Conservation (phyloP, 345 rosid species). For the Diplotaxis tenuifolia region DNA sequence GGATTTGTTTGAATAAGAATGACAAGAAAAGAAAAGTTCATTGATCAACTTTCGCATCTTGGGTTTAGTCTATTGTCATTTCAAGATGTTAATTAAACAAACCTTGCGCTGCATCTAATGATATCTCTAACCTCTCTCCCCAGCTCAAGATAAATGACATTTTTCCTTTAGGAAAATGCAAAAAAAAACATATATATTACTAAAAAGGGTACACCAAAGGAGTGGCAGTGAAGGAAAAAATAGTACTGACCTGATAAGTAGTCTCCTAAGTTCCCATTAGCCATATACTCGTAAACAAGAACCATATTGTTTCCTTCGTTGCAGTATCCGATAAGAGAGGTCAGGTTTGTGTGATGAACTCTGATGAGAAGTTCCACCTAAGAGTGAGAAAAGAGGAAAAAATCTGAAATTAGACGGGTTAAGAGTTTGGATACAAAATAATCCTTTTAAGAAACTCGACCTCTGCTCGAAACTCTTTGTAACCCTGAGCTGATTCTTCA, state of each 20-base stretch:
- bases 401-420: too few species aligned
- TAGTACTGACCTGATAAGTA: slow-evolving; percentile 34
- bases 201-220: not conserved
- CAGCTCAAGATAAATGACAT: slow-evolving; percentile 34
- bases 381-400: too few species aligned
- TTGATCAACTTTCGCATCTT: not conserved
- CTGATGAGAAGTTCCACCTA: not conserved
- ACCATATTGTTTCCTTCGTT: not conserved
- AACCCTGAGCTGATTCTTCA: slow-evolving; percentile 37
- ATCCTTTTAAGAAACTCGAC: slow-evolving; percentile 14
- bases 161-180: slow-evolving; percentile 9
- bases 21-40: not conserved
- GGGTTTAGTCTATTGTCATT: too few species aligned
- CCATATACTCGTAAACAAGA: slow-evolving; percentile 28
- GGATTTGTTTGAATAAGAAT: not conserved
- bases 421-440: not conserved
- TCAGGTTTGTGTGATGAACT: not conserved
- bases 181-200: not conserved
- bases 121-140: slow-evolving; percentile 42
- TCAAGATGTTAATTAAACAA: not conserved
- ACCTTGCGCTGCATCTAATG: slow-evolving; percentile 48
- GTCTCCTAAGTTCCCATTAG: slow-evolving; percentile 38
- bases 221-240: not conserved
- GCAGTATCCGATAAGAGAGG: not conserved
- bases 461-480: slow-evolving; percentile 44